Base-by-base conservation (phyloP, 2,329 filamentous ascomycete species). In the Didymella keratinophila region DNA sequence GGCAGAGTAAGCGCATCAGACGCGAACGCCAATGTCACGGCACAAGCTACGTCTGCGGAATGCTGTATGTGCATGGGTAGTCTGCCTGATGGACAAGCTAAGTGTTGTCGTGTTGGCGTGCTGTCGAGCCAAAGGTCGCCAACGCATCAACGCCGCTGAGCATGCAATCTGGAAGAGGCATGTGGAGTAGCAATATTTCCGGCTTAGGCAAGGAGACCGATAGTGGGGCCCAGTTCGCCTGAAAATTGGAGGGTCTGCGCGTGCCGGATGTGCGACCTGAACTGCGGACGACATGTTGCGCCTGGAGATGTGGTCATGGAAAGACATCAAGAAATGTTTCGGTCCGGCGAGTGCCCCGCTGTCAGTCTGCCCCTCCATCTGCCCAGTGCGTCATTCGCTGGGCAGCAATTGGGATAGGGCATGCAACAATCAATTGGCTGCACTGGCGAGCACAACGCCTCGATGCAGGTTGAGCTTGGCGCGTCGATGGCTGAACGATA, bases 51-150 rank as follows among this genome's bases (percentile, higher is more conserved):
- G 70, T 60, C 62, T 63, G 68, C 64, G 66, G 65, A 70, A 62
- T 56, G 62, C 64, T 70, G 72, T 74, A 75, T 61, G 70, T 76
- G 70, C 74, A 76, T 74, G 74, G 74, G 68, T 76, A 70, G 71
- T 69, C 69, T 73, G 72, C 68, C 70, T 72, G 68, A 71, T 66
- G 68, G 69, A 65, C 70, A 71, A 73, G 74, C 73, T 76, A 76
- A 72, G 74, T 76, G 74, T 71, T 77, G 74, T 77, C 74, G 76
- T 72, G 63, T 71, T 77, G 74, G 76, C 76, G 74, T 73, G 74
- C 68, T 77, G 74, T 36, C 32, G 32, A 36, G 32, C 32, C 32
- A 36, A 36, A 36, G 73, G 73, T 76, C 73, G 73, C 74, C 71
- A 74, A 71, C 69, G 68, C 73, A 73, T 71, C 74, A 74, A 67